These are phyloP conservation scores for Lenzites betulinus DNA, from an alignment of 768 basidiomycete genomes.

Conservation along the genomic window DNA sequence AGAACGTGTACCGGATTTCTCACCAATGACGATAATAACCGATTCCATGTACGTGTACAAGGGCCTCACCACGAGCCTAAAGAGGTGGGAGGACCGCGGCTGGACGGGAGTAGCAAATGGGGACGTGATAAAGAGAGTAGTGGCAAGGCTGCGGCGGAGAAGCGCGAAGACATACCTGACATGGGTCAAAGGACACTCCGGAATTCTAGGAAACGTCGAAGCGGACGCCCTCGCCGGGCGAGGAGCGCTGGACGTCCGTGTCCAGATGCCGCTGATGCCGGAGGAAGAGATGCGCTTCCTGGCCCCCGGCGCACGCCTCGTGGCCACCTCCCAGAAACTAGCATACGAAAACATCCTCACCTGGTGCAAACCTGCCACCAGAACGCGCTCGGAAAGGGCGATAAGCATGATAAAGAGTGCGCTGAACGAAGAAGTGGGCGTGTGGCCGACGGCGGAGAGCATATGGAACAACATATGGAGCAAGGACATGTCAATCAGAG, in stretches of 20 bases:
- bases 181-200: background rate
- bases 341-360: background rate
- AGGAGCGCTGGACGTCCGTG: too few species aligned
- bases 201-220: background rate
- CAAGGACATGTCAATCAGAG: background rate
- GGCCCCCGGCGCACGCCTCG: too few species aligned
- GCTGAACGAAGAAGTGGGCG: too few species aligned
- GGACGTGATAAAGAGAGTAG: background rate
- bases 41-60: background rate
- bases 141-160: background rate
- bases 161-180: background rate
- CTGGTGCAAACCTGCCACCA: too few species aligned
- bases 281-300: background rate
- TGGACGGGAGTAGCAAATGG: conserved; percentile 27
- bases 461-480: background rate
- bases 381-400: too few species aligned
- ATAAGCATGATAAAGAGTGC: background rate
- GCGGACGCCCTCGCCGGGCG: background rate
- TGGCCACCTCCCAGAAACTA: background rate
- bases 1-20: background rate
- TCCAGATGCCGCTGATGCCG: too few species aligned
- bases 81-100: conserved; percentile 1
- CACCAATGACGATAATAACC: background rate
- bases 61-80: background rate
- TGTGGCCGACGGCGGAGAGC: background rate